Percentiles rank a stretch among this genome's conserved stretches.
Conservation (phyloP, 805 yeast genomes). For the Saturnispora zaruensis region DNA sequence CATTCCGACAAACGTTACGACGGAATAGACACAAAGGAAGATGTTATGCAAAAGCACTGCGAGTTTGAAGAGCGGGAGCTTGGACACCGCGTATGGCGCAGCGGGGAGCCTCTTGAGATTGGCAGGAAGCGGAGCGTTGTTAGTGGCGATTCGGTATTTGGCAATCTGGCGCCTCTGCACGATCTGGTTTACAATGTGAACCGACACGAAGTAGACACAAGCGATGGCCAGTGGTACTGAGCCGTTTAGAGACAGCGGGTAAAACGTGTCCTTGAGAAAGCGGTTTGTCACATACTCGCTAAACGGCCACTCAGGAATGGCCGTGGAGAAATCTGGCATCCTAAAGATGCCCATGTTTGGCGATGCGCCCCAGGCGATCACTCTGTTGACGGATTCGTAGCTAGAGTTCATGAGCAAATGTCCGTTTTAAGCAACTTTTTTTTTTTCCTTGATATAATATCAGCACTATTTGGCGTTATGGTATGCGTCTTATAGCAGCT, state of each 20-base stretch:
- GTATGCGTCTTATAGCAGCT: background rate
- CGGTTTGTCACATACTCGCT: slow-evolving; percentile 6
- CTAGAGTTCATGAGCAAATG: background rate
- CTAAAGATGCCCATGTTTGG: slow-evolving; percentile 15
- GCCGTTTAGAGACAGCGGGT: slow-evolving; percentile 37
- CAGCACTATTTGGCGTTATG: background rate
- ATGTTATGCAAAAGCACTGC: slow-evolving; percentile 55
- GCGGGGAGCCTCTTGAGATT: slow-evolving; percentile 35
- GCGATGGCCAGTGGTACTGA: slow-evolving; percentile 52
- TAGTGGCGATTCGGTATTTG: slow-evolving; percentile 24
- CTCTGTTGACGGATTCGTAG: slow-evolving; percentile 5
- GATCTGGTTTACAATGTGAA: slow-evolving; percentile 44
- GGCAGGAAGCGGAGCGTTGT: slow-evolving; percentile 19
- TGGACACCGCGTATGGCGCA: slow-evolving; percentile 46
- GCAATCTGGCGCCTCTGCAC: slow-evolving; percentile 38
- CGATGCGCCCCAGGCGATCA: slow-evolving; percentile 18
- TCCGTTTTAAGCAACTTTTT: background rate
- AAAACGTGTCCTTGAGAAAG: slow-evolving; percentile 27
- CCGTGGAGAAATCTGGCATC: slow-evolving; percentile 8
- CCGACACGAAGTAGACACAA: slow-evolving; percentile 46
- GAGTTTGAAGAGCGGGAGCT: slow-evolving; percentile 36
- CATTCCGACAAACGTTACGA: slow-evolving; percentile 69
- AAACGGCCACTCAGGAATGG: slow-evolving; percentile 26
- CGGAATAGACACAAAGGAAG: slow-evolving; percentile 54
- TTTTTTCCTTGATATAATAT: too few species aligned